Percentiles rank a stretch among this genome's conserved stretches.
These are phyloP conservation scores for Pochonia chlamydosporia DNA, from an alignment of 2,329 filamentous ascomycete genomes.

Conservation along the genomic window DNA sequence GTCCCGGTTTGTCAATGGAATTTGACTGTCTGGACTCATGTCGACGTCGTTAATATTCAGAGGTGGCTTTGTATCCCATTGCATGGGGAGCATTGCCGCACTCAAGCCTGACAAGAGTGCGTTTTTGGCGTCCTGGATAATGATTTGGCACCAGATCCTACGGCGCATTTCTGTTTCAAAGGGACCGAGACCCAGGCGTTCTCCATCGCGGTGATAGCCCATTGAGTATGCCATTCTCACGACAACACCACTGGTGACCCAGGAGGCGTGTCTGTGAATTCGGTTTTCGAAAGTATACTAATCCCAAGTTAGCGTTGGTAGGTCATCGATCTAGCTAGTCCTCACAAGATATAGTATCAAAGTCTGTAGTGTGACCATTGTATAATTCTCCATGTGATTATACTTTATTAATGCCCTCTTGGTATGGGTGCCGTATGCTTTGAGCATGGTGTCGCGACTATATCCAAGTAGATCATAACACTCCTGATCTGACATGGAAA, in stretches of 20 bases:
- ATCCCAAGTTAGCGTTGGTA: background rate
- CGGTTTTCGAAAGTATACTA: no score
- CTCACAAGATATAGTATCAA: background rate
- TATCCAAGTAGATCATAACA: no score
- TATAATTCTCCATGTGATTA: background rate
- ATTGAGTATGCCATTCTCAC: no score
- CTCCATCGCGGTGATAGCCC: slow-evolving; percentile 7
- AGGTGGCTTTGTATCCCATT: background rate
- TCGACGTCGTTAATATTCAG: no score
- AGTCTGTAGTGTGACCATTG: background rate
- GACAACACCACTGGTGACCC: no score
- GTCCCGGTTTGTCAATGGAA: no score
- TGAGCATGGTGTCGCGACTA: no score
- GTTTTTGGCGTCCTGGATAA: slow-evolving; percentile 4
- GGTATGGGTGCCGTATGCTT: no score
- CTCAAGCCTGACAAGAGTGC: background rate
- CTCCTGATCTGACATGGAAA: no score
- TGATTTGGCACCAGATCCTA: slow-evolving; percentile 10
- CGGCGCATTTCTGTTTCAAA: slow-evolving; percentile 10
- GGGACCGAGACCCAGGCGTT: background rate
- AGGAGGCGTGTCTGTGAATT: no score
- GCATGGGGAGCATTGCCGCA: background rate
- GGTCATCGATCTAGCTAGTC: background rate
- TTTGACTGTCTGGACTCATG: no score
- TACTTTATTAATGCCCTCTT: background rate